Conservation (phyloP, 23 red algal species). For the Porphyridium purpureum region DNA sequence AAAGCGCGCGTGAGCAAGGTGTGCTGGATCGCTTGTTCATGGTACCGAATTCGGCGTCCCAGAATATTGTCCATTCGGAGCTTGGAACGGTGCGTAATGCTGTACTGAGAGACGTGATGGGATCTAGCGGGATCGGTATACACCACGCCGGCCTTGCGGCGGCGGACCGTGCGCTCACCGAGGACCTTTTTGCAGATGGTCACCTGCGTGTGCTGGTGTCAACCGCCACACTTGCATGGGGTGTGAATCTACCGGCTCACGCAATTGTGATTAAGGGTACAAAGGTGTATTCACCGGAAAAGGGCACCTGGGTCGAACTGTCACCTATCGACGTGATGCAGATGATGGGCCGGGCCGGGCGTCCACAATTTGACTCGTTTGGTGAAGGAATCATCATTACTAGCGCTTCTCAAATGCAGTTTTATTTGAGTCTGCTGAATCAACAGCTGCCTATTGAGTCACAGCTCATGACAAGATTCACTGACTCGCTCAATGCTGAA, state of each 20-base stretch:
- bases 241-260: slow-evolving; percentile 89
- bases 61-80: slow-evolving; percentile 27
- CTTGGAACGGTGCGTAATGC: slow-evolving; percentile 19
- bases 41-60: slow-evolving; percentile 44
- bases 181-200: slow-evolving; percentile 72
- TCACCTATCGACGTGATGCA: slow-evolving; percentile 88
- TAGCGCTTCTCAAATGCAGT: slow-evolving; percentile 35
- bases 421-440: slow-evolving; percentile 64
- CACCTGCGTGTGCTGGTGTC: slow-evolving; percentile 46
- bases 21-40: slow-evolving; percentile 34
- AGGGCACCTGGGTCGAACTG: slow-evolving; percentile 72
- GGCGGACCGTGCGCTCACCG: slow-evolving; percentile 54
- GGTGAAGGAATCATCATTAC: slow-evolving; percentile 92
- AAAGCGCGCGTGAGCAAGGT: slow-evolving; percentile 30
- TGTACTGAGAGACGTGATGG: slow-evolving; percentile 30
- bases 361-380: slow-evolving; percentile 84
- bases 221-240: slow-evolving; percentile 96
- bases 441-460: slow-evolving; percentile 86
- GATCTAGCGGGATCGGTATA: slow-evolving; percentile 54
- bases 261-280: slow-evolving; percentile 87
- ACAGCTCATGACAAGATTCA: slow-evolving; percentile 39
- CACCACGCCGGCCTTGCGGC: slow-evolving; percentile 85
- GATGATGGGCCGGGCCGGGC: slow-evolving; percentile 89
- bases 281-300: slow-evolving; percentile 66
- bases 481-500: slow-evolving; percentile 94